Evolutionary conservation across 345 rosid genomes (phyloP).

Genomic region (Hibiscus syriacus): DNA sequence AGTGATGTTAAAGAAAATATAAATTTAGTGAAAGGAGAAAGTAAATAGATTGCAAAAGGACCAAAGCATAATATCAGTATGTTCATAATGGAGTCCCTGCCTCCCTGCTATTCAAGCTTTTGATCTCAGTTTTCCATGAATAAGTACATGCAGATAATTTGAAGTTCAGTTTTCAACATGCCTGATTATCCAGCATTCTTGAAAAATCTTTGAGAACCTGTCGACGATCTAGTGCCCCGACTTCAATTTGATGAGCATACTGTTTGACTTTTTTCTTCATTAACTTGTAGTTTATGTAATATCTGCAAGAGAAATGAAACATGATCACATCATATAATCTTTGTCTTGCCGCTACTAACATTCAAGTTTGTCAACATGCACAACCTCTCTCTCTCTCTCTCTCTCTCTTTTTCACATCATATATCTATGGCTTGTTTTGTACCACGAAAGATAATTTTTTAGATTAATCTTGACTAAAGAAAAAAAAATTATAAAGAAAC

Average conservation of each 20-base stretch:
- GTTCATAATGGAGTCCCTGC: not conserved
- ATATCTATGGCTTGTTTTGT: not conserved
- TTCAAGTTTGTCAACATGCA: not conserved
- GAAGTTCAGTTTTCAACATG: slow-evolving; percentile 12
- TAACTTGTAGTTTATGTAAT: slow-evolving; percentile 85
- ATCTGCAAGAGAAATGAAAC: slow-evolving; percentile 35
- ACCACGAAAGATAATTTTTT: not conserved
- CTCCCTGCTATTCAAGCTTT: not conserved
- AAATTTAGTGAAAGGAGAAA: not conserved
- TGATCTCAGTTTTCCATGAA: not conserved
- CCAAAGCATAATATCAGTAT: not conserved
- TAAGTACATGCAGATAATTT: not conserved
- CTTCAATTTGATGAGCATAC: slow-evolving; percentile 73
- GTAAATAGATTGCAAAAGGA: not conserved
- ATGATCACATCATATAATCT: not conserved
- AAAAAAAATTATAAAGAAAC: not conserved
- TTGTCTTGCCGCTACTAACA: not conserved
- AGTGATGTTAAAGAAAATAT: not conserved
- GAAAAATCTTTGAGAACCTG: slow-evolving; percentile 99
- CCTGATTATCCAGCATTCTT: slow-evolving; percentile 92
- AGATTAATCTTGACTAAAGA: not conserved
- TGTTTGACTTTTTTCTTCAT: slow-evolving; percentile 94
- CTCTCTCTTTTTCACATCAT: not conserved
- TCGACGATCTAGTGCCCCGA: slow-evolving; percentile 65
- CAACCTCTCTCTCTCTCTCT: too few species aligned